These are phyloP conservation scores for Lepiota brunneoincarnata DNA, from an alignment of 768 basidiomycete genomes.

Conservation along the genomic window DNA sequence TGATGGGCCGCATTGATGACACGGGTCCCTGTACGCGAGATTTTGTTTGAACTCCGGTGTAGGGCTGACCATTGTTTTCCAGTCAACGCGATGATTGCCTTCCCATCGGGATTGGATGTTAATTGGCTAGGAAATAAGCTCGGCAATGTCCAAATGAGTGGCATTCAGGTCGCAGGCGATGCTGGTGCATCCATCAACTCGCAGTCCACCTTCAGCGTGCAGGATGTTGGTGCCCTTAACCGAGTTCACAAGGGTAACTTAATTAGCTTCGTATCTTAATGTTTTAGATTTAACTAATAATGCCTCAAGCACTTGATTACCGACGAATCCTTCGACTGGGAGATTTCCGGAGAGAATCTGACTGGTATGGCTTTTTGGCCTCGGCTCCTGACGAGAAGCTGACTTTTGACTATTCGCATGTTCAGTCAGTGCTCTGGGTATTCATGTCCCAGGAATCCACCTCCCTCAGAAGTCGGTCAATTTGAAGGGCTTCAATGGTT, in stretches of 20 bases:
- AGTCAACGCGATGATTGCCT: conserved; percentile 70
- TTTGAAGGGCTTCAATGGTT: conserved; percentile 68
- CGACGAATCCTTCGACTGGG: conserved; percentile 66
- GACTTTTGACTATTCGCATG: conserved; percentile 5
- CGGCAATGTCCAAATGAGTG: conserved; percentile 58
- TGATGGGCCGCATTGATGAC: conserved; percentile 64
- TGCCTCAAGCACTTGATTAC: conserved; percentile 50
- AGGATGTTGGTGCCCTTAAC: conserved; percentile 54
- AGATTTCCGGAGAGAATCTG: conserved; percentile 61
- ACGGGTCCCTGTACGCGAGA: conserved; percentile 67
- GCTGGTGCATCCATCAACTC: conserved; percentile 59
- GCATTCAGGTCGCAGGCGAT: conserved; percentile 57
- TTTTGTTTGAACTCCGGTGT: background rate
- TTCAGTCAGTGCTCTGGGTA: conserved; percentile 57
- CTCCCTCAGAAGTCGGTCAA: conserved; percentile 57
- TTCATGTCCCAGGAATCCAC: conserved; percentile 53
- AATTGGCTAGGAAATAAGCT: conserved; percentile 56
- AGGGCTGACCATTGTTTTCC: conserved; percentile 6
- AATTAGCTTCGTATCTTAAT: background rate
- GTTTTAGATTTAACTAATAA: background rate
- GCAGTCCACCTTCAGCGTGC: conserved; percentile 55
- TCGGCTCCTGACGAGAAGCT: background rate
- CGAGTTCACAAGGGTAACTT: conserved; percentile 57
- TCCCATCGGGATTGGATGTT: conserved; percentile 59
- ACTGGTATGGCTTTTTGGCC: conserved; percentile 38